Evolutionary conservation across 1,284 basidiomycete genomes (phyloP), one percentile per base, ranked within the genome.

Genomic region (Stereum hirsutum): DNA sequence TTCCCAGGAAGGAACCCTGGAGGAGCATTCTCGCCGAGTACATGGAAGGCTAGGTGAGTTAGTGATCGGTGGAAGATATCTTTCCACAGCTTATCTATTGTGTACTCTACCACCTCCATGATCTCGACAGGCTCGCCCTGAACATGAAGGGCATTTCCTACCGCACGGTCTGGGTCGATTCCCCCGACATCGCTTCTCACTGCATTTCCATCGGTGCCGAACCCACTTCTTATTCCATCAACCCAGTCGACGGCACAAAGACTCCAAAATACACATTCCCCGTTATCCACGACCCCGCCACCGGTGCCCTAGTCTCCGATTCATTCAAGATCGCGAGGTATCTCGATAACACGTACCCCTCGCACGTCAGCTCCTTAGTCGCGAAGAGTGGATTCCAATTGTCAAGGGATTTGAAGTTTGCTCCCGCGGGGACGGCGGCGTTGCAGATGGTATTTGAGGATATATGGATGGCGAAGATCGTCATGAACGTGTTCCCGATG

Each of bases 111-210:
- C 28, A 12, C 6, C 12, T 6, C 25, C 32, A 27, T n/a, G n/a
- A 7, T 17, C n/a, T 23, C 36, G 5, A 17, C 17, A 65, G 65
- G 34, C 53, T 58, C 31, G 49, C 54, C 2, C 47, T 68, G 23
- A 60, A 61, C 49, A 58, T 57, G 52, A 67, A 66, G 42, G 54
- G 54, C 6, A 44, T 66, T 7, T 48, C 58, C 1, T 60, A 58
- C 54, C 53, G 50, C 42, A 66, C 61, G 25, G 55, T 56, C 17
- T 66, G 62, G 61, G 49, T 66, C 27, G 59, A 63, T 43, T 65
- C 60, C 41, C 62, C 62, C 6, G 61, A 66, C 46, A 61, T 67
- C 51, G 58, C 54, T 24, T 35, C 51, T 4, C 40, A 55, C 12
- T 54, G 50, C 43, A 54, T 54, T 46, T 48, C 53, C 27, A 47